These are phyloP conservation scores for Dictyostelium citrinum DNA, from an alignment of 78 protist species.

Conservation along the genomic window DNA sequence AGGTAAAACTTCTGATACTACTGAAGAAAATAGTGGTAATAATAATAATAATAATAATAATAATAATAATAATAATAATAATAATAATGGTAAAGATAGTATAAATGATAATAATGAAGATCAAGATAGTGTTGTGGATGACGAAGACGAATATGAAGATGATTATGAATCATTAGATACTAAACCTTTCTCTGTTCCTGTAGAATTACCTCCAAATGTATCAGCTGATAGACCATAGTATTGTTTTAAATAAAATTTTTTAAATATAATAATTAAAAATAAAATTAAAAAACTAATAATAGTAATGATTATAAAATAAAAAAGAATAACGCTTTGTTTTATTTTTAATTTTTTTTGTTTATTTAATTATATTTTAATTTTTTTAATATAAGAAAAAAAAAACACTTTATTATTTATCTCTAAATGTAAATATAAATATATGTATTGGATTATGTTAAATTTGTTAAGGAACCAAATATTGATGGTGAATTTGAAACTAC, in stretches of 20 bases:
- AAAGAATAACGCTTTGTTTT: no score
- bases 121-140: background rate
- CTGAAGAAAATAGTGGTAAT: background rate
- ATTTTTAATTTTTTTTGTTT: no score
- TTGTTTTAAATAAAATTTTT: no score
- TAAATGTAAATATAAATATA: no score
- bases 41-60: background rate
- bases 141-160: background rate
- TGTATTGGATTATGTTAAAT: background rate
- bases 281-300: no score
- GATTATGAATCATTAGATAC: background rate
- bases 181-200: background rate
- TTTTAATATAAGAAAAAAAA: no score
- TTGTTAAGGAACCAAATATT: background rate
- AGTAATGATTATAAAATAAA: no score
- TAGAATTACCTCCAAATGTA: background rate
- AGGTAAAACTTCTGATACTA: background rate
- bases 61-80: background rate
- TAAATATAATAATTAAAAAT: no score
- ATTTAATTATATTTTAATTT: background rate
- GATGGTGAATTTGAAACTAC: background rate
- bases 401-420: no score
- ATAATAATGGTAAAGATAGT: background rate
- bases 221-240: background rate
- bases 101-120: background rate